phyloP scores from a whole-genome alignment of 1,284 basidiomycete species.

The Ceratobasidium theobromae region DNA sequence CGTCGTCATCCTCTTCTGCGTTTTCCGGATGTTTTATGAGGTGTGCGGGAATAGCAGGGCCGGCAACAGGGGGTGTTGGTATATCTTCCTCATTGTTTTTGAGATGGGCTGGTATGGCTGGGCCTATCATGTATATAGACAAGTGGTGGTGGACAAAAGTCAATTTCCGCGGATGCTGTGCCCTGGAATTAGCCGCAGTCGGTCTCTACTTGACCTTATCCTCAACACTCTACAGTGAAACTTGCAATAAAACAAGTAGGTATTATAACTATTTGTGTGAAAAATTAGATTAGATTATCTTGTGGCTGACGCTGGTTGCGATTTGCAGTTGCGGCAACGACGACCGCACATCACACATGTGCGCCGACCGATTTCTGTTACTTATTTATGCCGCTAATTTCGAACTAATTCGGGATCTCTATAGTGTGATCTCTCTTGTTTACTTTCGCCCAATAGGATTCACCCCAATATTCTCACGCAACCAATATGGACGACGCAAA shows the following conservation, averaged over 20 bases:
- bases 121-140: conserved; percentile 13
- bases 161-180: conserved; percentile 21
- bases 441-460: too few species aligned
- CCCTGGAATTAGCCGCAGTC: conserved; percentile 24
- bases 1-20: conserved; percentile 54
- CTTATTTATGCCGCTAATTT: too few species aligned
- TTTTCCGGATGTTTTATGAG: conserved; percentile 32
- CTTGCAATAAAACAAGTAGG: neutral
- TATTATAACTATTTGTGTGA: too few species aligned
- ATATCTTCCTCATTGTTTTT: conserved; percentile 2
- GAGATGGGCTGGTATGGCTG: conserved; percentile 16
- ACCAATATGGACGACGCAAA: conserved; percentile 51
- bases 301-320: neutral
- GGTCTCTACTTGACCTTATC: conserved; percentile 4
- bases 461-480: neutral
- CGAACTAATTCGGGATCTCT: too few species aligned
- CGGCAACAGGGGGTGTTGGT: conserved; percentile 25
- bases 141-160: neutral
- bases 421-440: too few species aligned
- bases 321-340: neutral
- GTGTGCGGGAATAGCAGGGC: conserved; percentile 32
- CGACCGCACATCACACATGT: neutral
- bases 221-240: neutral
- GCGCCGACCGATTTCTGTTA: too few species aligned
- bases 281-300: neutral